These are phyloP conservation scores for Tricholoma hemisulphureum DNA, from an alignment of 768 basidiomycete species.

Conservation along the genomic window DNA sequence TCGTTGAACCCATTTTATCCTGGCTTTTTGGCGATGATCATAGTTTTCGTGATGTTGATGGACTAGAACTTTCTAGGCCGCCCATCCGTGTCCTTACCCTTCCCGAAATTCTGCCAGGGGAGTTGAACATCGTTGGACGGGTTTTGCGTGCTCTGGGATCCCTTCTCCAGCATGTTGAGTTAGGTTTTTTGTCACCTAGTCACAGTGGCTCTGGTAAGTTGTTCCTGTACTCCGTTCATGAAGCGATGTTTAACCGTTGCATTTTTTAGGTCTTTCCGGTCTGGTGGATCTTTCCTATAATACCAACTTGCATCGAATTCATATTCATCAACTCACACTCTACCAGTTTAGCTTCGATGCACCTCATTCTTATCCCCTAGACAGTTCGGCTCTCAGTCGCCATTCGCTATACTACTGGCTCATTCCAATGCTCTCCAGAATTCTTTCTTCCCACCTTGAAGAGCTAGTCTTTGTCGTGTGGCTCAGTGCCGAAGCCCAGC, in stretches of 20 bases:
- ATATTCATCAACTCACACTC: conserved; percentile 31
- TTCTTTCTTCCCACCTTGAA: conserved; percentile 19
- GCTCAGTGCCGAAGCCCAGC: conserved; percentile 33
- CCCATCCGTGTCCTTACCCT: conserved; percentile 20
- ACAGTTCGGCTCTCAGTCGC: conserved; percentile 3
- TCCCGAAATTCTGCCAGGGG: conserved; percentile 32
- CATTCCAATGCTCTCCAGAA: conserved; percentile 23
- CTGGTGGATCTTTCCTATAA: conserved; percentile 26
- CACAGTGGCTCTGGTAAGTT: conserved; percentile 10
- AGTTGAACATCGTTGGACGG: conserved; percentile 19
- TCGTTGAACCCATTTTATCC: conserved; percentile 23
- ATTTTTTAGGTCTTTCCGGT: conserved; percentile 18
- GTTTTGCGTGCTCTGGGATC: conserved; percentile 24
- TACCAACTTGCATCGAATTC: conserved; percentile 23
- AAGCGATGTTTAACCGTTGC: neutral
- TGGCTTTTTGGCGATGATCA: conserved; percentile 27
- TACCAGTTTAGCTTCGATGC: conserved; percentile 29
- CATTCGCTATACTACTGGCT: conserved; percentile 29
- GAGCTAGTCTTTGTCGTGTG: conserved; percentile 29
- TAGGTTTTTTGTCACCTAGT: conserved; percentile 27
- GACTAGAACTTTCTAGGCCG: conserved; percentile 7
- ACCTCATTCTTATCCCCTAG: neutral
- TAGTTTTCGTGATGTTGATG: conserved; percentile 15
- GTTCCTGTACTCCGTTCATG: neutral
- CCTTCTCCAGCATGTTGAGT: conserved; percentile 29